Conservation (phyloP, 106 monocot genomes). For the Platanthera zijinensis region DNA sequence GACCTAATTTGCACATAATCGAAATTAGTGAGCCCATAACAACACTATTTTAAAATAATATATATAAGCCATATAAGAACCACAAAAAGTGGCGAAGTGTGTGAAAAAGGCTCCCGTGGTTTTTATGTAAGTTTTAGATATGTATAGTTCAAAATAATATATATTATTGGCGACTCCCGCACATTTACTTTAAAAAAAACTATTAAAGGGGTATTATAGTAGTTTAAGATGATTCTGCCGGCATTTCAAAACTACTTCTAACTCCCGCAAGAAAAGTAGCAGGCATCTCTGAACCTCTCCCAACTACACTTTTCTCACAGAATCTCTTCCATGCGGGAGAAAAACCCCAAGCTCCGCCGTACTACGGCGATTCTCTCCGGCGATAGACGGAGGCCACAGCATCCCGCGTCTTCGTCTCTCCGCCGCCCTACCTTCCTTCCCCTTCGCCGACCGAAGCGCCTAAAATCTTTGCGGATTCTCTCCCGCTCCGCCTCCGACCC, state of each 20-base stretch:
- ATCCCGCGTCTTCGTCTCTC: background rate
- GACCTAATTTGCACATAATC: no score
- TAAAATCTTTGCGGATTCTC: background rate
- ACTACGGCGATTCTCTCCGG: no score
- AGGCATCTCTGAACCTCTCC: background rate
- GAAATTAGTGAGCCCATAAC: no score
- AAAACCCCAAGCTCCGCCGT: background rate
- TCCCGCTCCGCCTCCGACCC: constrained; percentile 34
- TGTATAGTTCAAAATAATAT: no score
- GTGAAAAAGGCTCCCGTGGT: no score
- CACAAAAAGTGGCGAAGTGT: no score
- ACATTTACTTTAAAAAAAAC: no score
- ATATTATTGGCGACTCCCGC: no score
- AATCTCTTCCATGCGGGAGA: background rate
- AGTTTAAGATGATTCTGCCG: background rate
- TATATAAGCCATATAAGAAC: no score
- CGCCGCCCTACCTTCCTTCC: background rate
- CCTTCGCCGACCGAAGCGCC: background rate
- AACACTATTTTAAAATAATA: no score
- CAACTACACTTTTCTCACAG: background rate
- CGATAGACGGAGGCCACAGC: background rate
- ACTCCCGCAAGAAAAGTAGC: background rate
- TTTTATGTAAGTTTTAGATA: no score
- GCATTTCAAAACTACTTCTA: background rate
- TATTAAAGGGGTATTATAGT: background rate